A percentile compares a stretch with the other conserved stretches of the same genome.
These are phyloP conservation scores for Xylaria cubensis DNA, from an alignment of 495 filamentous ascomycete species.

Conservation along the genomic window DNA sequence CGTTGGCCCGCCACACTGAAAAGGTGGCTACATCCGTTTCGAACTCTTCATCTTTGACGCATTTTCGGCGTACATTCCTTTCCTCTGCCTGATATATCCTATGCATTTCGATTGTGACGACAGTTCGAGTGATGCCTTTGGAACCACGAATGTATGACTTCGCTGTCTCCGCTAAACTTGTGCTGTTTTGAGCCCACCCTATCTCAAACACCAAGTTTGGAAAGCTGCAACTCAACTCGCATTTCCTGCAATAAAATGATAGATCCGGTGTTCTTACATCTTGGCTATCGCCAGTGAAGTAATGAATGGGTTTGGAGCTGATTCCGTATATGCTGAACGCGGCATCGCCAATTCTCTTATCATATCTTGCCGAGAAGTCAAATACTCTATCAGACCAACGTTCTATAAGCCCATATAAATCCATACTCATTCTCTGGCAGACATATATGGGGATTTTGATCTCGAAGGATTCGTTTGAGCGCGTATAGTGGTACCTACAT, in stretches of 20 bases:
- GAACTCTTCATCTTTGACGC: background rate
- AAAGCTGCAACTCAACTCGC: background rate
- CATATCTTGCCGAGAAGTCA: background rate
- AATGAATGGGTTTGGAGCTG: background rate
- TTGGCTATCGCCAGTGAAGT: background rate
- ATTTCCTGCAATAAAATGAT: background rate
- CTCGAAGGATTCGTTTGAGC: background rate
- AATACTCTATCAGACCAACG: background rate
- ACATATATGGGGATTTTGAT: background rate
- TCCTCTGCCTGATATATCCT: background rate
- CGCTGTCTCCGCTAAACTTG: background rate
- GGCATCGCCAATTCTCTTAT: background rate
- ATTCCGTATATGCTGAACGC: background rate
- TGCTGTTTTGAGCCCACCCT: background rate
- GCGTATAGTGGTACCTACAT: background rate
- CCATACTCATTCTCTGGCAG: background rate
- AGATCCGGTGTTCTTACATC: background rate
- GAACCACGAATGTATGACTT: background rate
- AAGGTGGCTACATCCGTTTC: background rate
- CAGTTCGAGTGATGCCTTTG: background rate
- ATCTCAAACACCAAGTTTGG: background rate
- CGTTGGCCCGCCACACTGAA: background rate
- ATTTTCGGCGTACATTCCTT: background rate
- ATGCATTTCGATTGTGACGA: background rate
- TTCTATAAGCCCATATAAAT: background rate